Base-by-base conservation (phyloP, 176 grass and related monocot species). In the Bonia amplexicaulis region DNA sequence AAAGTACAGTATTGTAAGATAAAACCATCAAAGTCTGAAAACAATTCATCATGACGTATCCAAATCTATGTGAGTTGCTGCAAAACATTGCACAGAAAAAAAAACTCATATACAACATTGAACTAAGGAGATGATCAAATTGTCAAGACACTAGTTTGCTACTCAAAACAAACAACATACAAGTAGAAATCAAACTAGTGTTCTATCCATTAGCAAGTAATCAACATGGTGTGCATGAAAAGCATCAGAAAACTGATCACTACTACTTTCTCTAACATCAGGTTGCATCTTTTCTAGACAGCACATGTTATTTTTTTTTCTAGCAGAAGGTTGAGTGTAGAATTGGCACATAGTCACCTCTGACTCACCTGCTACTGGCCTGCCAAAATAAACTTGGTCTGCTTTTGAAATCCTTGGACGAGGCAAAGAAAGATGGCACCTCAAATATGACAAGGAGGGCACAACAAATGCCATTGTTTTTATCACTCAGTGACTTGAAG, bases 391-490 rank as follows among this genome's bases (percentile, higher is more conserved):
- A 88, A 79, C 20, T 68, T 79, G 25, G 49, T 53, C 74, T 77
- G 35, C 49, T 16, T 70, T 68, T 74, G 66, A 29, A 74, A 23
- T 82, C 62, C n/a, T 85, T 31, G 16, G 5, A 7, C 9, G 27
- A 44, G 40, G 66, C 37, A 79, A 53, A 68, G 12, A 80, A 85
- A 47, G 41, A 47, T 76, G 60, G 20, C 42, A 58, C 5, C 25
- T 64, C 19, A 35, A 60, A 81, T 76, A 54, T 65, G 77, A 61
- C 29, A 37, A 84, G 19, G 42, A 84, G 10, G 52, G 64, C 53
- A 48, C 44, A 80, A 47, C 77, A 62, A 84, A 83, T 68, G 74
- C 80, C 76, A 87, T 87, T 84, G 25, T 85, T 52, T 79, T 79
- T 58, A 68, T 84, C 66, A 81, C 78, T 33, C 23, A 29, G 48